Evolutionary conservation across 2,329 filamentous ascomycete genomes (phyloP).

Genomic region (Mycosphaerella sp.): DNA sequence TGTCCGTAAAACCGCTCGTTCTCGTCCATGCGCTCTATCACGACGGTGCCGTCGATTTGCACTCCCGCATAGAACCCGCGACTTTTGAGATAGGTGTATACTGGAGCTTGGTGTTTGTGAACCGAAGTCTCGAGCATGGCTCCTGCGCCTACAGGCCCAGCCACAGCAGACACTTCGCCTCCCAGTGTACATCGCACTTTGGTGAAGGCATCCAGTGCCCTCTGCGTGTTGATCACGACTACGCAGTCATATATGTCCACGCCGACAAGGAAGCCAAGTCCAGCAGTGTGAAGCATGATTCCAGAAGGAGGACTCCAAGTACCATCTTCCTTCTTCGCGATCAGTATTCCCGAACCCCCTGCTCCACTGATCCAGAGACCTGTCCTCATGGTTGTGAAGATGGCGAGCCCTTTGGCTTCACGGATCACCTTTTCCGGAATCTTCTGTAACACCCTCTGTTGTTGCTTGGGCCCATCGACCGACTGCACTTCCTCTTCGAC

Average conservation of each 20-base stretch:
- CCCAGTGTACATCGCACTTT: slow-evolving; percentile 73
- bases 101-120: slow-evolving; percentile 61
- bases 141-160: slow-evolving; percentile 72
- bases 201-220: slow-evolving; percentile 78
- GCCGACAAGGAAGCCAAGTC: slow-evolving; percentile 81
- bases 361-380: slow-evolving; percentile 88
- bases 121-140: slow-evolving; percentile 65
- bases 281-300: slow-evolving; percentile 83
- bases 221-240: slow-evolving; percentile 80
- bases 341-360: slow-evolving; percentile 79
- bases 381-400: slow-evolving; percentile 94
- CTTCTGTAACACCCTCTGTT: slow-evolving; percentile 65
- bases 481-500: slow-evolving; percentile 47
- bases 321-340: slow-evolving; percentile 77
- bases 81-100: slow-evolving; percentile 85
- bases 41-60: slow-evolving; percentile 77
- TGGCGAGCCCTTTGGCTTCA: slow-evolving; percentile 81
- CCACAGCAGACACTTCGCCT: slow-evolving; percentile 68
- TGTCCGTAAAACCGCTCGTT: slow-evolving; percentile 81
- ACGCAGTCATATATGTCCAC: slow-evolving; percentile 97
- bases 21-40: slow-evolving; percentile 80
- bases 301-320: slow-evolving; percentile 88
- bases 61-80: slow-evolving; percentile 83
- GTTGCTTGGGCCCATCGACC: slow-evolving; percentile 50
- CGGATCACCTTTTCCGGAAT: slow-evolving; percentile 79